Base-by-base conservation (phyloP, 768 basidiomycete genomes). In the Pilatotrama ljubarskyi region DNA sequence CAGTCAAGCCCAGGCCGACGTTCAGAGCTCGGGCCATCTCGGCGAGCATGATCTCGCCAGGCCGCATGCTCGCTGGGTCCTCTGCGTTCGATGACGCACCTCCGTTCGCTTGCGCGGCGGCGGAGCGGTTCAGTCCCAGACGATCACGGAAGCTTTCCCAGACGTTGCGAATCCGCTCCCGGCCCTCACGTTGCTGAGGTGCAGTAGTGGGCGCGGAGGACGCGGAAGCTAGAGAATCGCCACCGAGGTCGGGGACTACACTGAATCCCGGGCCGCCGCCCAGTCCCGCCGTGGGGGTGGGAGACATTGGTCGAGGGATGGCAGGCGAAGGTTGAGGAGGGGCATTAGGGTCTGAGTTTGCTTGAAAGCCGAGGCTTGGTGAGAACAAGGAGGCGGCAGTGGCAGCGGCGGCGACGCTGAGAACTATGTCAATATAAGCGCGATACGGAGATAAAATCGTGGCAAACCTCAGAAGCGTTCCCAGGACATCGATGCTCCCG, bases 21-120 rank as follows among this genome's bases (percentile, higher is more conserved):
- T 90, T 88, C 67, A 92, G 88, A 9, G 88, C 90, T 26, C 90
- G 78, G 24, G 88, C 87, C 87, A 91, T 91, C 71, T 92, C 90
- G 0, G 86, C 83, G 48, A 92, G 78, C 82, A 92, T 88, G 46
- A 84, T 73, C 65, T 90, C 86, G 42, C 89, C 65, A 0, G 74
- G 69, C 72, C 52, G 87, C 82, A 69, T 89, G 83, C 44, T 74
- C 43, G 6, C 60, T 50, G 37, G 43, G 22, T 48, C 61, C 37
- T 50, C 63, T 43, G 57, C 17, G 37, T 18, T 26, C 32, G 29
- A 17, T 20, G 41, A 29, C 2, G 35, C 11, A 18, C 29, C 50
- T 5, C 35, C 62, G 17, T 46, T 18, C 26, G 35, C 5, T 13
- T 38, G n/a, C 32, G 56, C 2, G 15, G 49, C 13, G 14, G 53